Evolutionary conservation across 305 asterid species (phyloP), one percentile per base, ranked within the genome.

Genomic region (Withania somnifera): DNA sequence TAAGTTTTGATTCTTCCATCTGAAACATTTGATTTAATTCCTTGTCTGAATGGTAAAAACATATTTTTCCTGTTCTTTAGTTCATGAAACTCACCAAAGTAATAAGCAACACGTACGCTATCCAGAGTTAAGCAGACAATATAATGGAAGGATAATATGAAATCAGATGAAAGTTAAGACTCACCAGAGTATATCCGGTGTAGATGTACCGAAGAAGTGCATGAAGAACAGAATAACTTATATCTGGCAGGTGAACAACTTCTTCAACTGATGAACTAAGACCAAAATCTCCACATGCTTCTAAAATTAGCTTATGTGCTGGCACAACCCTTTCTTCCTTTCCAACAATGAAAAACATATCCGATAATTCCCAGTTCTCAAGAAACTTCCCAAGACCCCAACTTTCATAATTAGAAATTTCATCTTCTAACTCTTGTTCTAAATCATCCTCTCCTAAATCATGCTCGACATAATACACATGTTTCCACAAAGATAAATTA

Each of bases 311-410:
- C 88, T 94, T 95, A 86, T 95, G 99, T 17, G 93, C 98, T 2
- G 99, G 98, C 58, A 95, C 93, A 28, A 85, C 90, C 85, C 85
- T 90, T 85, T 93, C 92, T 86, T 91, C 97, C 71, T 81, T 84
- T 36, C 99, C 98, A 79, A 94, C 97, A 34, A 94, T 67, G 78
- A 95, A 94, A 79, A 89, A 84, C 82, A 91, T 79, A 82, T 95
- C 98, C 1, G 99, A 93, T 5, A 95, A 78, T 82, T 94, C 97
- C 98, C 97, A 94, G 79, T 91, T 89, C 88, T 91, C 98, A 3
- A 94, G 91, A 89, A 92, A 95, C 47, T 87, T 91, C 53, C 87
- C 91, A n/a, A 94, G 93, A 45, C 98, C 98, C 96, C 97, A 94
- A 77, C 89, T 91, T 60, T 89, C 96, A 83, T 87, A 92, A 20